Percentiles rank a stretch among this genome's conserved stretches.
Conservation (phyloP, 2,329 filamentous ascomycete species). For the Ilyonectria robusta region DNA sequence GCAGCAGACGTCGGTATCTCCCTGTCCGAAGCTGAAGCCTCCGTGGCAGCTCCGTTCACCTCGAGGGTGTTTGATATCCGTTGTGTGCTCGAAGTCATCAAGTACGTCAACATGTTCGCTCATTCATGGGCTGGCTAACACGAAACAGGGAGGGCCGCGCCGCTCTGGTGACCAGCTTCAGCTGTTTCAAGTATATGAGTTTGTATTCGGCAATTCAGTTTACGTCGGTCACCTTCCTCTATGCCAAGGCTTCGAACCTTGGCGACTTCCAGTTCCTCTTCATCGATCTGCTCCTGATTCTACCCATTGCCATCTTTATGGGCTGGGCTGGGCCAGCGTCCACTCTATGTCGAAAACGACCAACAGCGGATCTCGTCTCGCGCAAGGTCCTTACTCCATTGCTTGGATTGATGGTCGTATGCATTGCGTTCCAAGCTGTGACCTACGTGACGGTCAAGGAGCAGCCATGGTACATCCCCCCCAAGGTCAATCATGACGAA, state of each 20-base stretch:
- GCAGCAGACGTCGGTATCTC: slow-evolving; percentile 98
- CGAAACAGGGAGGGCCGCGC: slow-evolving; percentile 84
- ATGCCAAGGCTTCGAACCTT: slow-evolving; percentile 92
- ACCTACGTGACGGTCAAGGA: slow-evolving; percentile 81
- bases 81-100: slow-evolving; percentile 93
- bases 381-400: slow-evolving; percentile 92
- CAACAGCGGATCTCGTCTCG: slow-evolving; percentile 92
- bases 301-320: slow-evolving; percentile 99
- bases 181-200: slow-evolving; percentile 99
- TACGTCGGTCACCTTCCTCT: slow-evolving; percentile 95
- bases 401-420: slow-evolving; percentile 88
- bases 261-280: slow-evolving; percentile 99
- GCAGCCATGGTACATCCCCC: slow-evolving; percentile 90
- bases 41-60: slow-evolving; percentile 97
- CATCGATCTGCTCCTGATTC: slow-evolving; percentile 91
- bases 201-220: slow-evolving; percentile 99
- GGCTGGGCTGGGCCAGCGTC: slow-evolving; percentile 93
- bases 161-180: slow-evolving; percentile 97
- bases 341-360: slow-evolving; percentile 83
- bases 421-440: slow-evolving; percentile 81
- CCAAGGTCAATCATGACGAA: slow-evolving; percentile 81
- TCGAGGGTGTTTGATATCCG: slow-evolving; percentile 96
- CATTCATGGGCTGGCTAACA: slow-evolving; percentile 39
- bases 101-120: slow-evolving; percentile 58
- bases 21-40: slow-evolving; percentile 96